These are phyloP conservation scores for Venturia effusa DNA, from an alignment of 2,329 filamentous ascomycete species.

Conservation along the genomic window DNA sequence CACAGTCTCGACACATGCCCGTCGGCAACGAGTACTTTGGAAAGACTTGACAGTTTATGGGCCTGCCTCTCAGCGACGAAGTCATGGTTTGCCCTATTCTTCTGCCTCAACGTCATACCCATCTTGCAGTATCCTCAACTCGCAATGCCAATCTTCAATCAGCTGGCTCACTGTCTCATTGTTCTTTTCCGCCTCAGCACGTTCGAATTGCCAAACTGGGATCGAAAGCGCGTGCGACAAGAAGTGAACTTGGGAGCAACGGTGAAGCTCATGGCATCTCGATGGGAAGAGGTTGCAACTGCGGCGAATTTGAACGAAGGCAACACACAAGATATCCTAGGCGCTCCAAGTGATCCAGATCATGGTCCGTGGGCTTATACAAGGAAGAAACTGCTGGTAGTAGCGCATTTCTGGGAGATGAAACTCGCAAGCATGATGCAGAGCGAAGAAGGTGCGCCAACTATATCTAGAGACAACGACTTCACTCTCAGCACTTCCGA, in stretches of 20 bases:
- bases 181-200: conserved; percentile 30
- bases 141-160: conserved; percentile 25
- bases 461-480: not conserved
- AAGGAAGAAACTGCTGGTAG: not conserved
- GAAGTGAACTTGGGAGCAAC: conserved; percentile 6
- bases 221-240: conserved; percentile 18
- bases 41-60: conserved; percentile 1
- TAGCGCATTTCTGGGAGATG: conserved; percentile 10
- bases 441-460: not conserved
- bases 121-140: conserved; percentile 21
- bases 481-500: not conserved
- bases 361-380: conserved; percentile 2
- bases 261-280: not conserved
- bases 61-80: conserved; percentile 1
- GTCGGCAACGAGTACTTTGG: conserved; percentile 12
- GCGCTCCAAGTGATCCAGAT: not conserved
- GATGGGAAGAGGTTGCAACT: not conserved
- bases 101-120: conserved; percentile 16
- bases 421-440: not conserved
- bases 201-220: conserved; percentile 32
- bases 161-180: conserved; percentile 27
- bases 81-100: conserved; percentile 6
- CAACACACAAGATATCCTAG: not conserved
- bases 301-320: conserved; percentile 1
- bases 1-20: conserved; percentile 15